A percentile compares a stretch with the other conserved stretches of the same genome.
Evolutionary conservation across 441 rosid species (phyloP).

Genomic region (Brassica hybrid): DNA sequence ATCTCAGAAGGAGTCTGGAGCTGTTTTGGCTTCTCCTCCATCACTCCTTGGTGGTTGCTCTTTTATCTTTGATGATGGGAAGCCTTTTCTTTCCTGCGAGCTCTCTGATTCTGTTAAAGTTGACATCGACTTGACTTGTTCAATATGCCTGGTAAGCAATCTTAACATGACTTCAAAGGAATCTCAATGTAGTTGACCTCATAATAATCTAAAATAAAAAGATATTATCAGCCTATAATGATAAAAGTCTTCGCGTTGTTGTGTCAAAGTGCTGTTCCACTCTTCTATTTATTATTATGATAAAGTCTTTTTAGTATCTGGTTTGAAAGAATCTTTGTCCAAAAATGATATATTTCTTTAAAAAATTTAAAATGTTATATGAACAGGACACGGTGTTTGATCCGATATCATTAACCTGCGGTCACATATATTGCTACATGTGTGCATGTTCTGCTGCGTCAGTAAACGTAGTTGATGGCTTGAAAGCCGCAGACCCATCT

Average conservation of each 20-base stretch:
- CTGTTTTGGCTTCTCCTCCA: constrained; percentile 42
- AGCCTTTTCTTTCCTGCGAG: constrained; percentile 74
- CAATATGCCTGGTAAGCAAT: constrained; percentile 78
- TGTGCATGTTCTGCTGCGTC: constrained; percentile 97
- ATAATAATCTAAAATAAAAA: constrained; percentile 23
- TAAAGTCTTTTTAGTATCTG: constrained; percentile 29
- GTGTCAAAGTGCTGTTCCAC: constrained; percentile 39
- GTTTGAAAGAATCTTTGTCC: constrained; percentile 12
- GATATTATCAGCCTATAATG: constrained; percentile 22
- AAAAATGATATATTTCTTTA: neutral
- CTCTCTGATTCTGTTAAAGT: constrained; percentile 82
- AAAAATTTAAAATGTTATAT: constrained; percentile 56
- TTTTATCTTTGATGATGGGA: constrained; percentile 60
- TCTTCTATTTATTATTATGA: constrained; percentile 23
- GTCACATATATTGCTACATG: constrained; percentile 89
- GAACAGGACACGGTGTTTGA: constrained; percentile 90
- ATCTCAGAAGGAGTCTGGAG: constrained; percentile 51
- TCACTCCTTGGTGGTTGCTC: constrained; percentile 68
- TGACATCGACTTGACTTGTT: constrained; percentile 86
- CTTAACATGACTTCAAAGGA: constrained; percentile 1
- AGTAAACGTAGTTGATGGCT: constrained; percentile 74
- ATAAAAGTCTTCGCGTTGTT: constrained; percentile 21
- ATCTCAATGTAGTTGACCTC: constrained; percentile 37
- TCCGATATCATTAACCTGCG: constrained; percentile 87
- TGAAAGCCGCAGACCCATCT: constrained; percentile 62